Base-by-base conservation (phyloP, 2,329 filamentous ascomycete genomes). In the Cladosporium colombiae region DNA sequence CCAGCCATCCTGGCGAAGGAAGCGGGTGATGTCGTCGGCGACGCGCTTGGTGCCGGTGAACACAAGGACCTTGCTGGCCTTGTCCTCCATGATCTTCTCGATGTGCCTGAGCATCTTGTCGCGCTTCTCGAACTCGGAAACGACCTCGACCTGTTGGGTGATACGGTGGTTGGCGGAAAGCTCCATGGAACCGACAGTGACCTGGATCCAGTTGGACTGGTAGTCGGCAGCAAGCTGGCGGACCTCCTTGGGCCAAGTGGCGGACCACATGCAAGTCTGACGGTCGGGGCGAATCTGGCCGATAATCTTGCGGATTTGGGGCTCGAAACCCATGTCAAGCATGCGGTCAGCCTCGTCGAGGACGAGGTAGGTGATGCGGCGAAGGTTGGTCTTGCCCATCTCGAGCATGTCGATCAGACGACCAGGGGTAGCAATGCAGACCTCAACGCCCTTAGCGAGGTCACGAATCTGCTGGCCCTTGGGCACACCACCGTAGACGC, bases 241-340 rank as follows among this genome's bases (percentile, higher is more conserved):
- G 73, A 99, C 94, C 80, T 98, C 94, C 86, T 97, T 97, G 76
- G 95, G 95, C 93, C 95, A 99, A 7, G 95, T 99, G 73, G 95
- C 95, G 68, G 95, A 99, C 92, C 94, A 99, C 93, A 99, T 97
- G 85, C 95, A 95, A 69, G 95, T 99, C 81, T 99, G 95, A 86
- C 95, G 90, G 79, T 99, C 95, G 63, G 95, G 95, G 73, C 95
- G 92, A 81, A 98, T 98, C 83, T 99, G 95, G 70, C 91, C 87
- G 73, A 99, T 93, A 72, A 99, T 98, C 85, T 98, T 98, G 84
- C 95, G 92, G 75, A 99, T 98, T 81, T 98, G 95, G 72, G 95
- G 95, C 83, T 99, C 95, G 82, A 99, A 98, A 88, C 95, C 95
- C 95, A 99, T 99, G 83, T 99, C 95, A 79, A 99, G 86, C 95